These are phyloP conservation scores for Ehretia macrophylla DNA, from an alignment of 257 asterid species.

Conservation along the genomic window DNA sequence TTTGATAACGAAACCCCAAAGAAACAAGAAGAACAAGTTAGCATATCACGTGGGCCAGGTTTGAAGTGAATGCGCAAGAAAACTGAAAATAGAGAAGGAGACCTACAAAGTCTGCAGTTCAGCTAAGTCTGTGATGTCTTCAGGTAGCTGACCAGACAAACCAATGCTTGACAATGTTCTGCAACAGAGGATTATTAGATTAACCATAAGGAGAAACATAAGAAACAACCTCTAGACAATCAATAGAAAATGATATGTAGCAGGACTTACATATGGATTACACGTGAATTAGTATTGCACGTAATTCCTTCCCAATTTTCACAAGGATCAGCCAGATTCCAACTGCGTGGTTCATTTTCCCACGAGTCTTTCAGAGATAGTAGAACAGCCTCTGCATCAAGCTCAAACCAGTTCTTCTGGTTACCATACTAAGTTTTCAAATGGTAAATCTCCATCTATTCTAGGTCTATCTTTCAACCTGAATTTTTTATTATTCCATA, in stretches of 20 bases:
- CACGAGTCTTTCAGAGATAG: conserved; percentile 35
- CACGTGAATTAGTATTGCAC: conserved; percentile 34
- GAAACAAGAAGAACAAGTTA: neutral
- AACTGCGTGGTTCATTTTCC: conserved; percentile 62
- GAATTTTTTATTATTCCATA: too few species aligned
- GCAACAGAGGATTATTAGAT: conserved; percentile 19
- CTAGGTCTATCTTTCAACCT: neutral
- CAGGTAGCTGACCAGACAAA: conserved; percentile 56
- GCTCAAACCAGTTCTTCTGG: conserved; percentile 5
- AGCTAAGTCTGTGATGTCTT: conserved; percentile 54
- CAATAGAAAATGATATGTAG: neutral
- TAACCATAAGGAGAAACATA: neutral
- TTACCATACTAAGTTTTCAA: neutral
- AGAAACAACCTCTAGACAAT: neutral
- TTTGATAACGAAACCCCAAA: neutral
- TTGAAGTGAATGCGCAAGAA: neutral
- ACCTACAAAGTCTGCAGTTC: conserved; percentile 73
- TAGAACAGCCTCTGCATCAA: conserved; percentile 46
- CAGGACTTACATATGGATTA: conserved; percentile 46
- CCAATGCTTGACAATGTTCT: conserved; percentile 59
- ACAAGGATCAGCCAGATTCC: conserved; percentile 71
- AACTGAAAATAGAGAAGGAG: conserved; percentile 7
- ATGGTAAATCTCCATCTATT: neutral
- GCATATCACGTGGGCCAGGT: neutral
- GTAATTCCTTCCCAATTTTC: conserved; percentile 67